These are phyloP conservation scores for Populus deltoides DNA, from an alignment of 345 rosid genomes.

Conservation along the genomic window DNA sequence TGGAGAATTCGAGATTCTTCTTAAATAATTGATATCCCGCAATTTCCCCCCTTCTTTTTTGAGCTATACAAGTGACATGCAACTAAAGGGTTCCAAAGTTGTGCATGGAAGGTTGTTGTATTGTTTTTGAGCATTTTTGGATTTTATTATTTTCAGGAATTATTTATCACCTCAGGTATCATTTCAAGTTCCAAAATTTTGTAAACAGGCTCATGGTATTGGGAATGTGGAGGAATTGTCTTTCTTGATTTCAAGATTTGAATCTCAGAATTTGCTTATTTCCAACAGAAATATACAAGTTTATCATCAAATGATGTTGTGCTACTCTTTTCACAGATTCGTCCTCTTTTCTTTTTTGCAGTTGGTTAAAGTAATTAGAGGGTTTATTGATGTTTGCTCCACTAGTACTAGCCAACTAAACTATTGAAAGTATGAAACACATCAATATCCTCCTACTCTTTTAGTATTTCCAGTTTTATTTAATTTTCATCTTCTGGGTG, in stretches of 20 bases:
- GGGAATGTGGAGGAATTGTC: not conserved
- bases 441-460: not conserved
- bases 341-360: not conserved
- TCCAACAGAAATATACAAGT: not conserved
- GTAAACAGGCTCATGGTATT: not conserved
- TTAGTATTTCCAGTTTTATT: not conserved
- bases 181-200: not conserved
- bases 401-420: not conserved
- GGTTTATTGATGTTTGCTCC: not conserved
- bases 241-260: not conserved
- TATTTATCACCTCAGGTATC: not conserved
- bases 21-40: not conserved
- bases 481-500: not conserved
- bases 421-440: not conserved
- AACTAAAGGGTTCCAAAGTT: not conserved
- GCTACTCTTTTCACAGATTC: not conserved
- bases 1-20: not conserved
- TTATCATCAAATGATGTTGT: not conserved
- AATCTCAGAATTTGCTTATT: not conserved
- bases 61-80: not conserved
- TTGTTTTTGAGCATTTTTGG: not conserved
- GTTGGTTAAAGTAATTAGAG: not conserved
- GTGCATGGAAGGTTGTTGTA: not conserved
- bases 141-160: not conserved
- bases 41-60: not conserved